Evolutionary conservation across 2,329 filamentous ascomycete genomes (phyloP).

Genomic region (Pyrenochaeta sp.): DNA sequence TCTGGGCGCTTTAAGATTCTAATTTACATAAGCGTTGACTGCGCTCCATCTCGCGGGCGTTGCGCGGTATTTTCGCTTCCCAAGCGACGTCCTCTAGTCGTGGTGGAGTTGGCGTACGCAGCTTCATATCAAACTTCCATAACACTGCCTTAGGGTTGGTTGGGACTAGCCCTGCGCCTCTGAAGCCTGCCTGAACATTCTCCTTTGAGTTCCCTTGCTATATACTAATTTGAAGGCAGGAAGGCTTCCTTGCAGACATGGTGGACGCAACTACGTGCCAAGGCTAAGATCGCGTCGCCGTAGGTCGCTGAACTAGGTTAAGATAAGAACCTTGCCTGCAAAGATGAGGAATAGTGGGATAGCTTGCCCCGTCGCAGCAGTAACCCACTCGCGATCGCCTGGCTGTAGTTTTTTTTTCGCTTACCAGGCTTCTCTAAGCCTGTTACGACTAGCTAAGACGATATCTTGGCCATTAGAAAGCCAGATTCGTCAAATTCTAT

Average conservation of each 20-base stretch:
- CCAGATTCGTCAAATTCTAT: slow-evolving; percentile 40
- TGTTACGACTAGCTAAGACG: slow-evolving; percentile 34
- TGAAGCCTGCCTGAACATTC: slow-evolving; percentile 38
- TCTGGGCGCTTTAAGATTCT: slow-evolving; percentile 8
- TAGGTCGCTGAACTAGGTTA: slow-evolving; percentile 26
- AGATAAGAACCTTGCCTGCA: slow-evolving; percentile 16
- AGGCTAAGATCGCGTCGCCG: slow-evolving; percentile 32
- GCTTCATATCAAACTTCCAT: slow-evolving; percentile 34
- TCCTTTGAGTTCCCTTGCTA: slow-evolving; percentile 18
- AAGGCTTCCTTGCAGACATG: slow-evolving; percentile 26
- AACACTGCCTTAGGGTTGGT: slow-evolving; percentile 38
- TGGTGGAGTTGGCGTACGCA: slow-evolving; percentile 5
- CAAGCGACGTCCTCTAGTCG: neutral
- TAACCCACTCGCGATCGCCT: slow-evolving; percentile 39
- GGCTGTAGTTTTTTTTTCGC: slow-evolving; percentile 28
- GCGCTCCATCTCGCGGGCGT: slow-evolving; percentile 9
- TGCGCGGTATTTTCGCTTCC: slow-evolving; percentile 13
- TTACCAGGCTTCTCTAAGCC: slow-evolving; percentile 21
- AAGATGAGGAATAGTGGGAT: slow-evolving; percentile 30
- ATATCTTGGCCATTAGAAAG: slow-evolving; percentile 45
- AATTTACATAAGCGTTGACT: slow-evolving; percentile 12
- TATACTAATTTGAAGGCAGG: slow-evolving; percentile 8
- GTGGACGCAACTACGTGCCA: slow-evolving; percentile 34
- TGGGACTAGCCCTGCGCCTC: slow-evolving; percentile 40
- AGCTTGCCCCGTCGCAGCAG: slow-evolving; percentile 1